Evolutionary conservation across 352 stramenopile species (phyloP).

Genomic region (Peronospora destructor): DNA sequence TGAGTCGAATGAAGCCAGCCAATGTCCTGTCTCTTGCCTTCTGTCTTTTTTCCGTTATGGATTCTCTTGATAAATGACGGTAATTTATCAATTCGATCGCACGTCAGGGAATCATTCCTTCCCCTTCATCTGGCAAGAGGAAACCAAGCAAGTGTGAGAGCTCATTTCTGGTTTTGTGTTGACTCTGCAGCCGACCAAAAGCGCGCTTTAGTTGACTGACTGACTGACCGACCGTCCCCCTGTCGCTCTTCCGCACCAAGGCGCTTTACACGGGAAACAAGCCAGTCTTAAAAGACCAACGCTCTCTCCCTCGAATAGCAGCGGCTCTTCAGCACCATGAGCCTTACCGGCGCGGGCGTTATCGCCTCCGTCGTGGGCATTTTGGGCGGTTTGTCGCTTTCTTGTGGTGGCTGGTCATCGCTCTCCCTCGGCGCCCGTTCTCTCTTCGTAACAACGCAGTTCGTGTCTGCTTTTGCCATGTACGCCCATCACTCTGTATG

Average conservation of each 20-base stretch:
- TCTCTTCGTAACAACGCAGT: slow-evolving; percentile 77
- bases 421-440: slow-evolving; percentile 78
- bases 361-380: slow-evolving; percentile 74
- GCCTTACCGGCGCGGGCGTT: slow-evolving; percentile 45
- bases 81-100: slow-evolving; percentile 25
- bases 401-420: slow-evolving; percentile 81
- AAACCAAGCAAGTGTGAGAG: slow-evolving; percentile 12
- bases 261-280: slow-evolving; percentile 13
- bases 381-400: slow-evolving; percentile 72
- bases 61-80: slow-evolving; percentile 27
- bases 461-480: slow-evolving; percentile 78
- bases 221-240: not conserved
- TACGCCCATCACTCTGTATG: slow-evolving; percentile 31
- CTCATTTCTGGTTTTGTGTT: slow-evolving; percentile 63
- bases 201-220: slow-evolving; percentile 6
- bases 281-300: not conserved
- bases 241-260: slow-evolving; percentile 1
- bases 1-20: slow-evolving; percentile 23
- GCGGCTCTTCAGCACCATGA: slow-evolving; percentile 34
- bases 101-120: slow-evolving; percentile 21
- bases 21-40: not conserved
- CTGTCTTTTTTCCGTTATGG: slow-evolving; percentile 8
- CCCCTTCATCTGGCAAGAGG: slow-evolving; percentile 7
- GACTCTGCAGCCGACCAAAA: slow-evolving; percentile 31
- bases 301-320: slow-evolving; percentile 4